These are phyloP conservation scores for Rhodomyrtus psidioides DNA, from an alignment of 441 rosid species.

Conservation along the genomic window DNA sequence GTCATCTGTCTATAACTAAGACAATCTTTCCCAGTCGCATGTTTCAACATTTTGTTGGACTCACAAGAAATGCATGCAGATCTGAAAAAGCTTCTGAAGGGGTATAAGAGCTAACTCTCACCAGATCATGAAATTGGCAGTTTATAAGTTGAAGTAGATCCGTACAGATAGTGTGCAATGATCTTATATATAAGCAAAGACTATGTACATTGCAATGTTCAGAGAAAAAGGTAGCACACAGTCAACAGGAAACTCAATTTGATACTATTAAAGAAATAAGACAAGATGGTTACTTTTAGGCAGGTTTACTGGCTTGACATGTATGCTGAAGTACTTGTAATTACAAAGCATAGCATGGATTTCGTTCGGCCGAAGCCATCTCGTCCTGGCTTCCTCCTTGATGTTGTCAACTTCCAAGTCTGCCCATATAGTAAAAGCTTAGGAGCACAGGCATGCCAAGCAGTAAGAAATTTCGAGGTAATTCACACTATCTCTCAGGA, in stretches of 20 bases:
- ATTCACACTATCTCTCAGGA: background rate
- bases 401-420: conserved; percentile 71
- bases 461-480: background rate
- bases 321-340: conserved; percentile 52
- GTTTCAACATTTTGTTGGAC: background rate
- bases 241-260: background rate
- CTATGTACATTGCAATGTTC: background rate
- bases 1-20: background rate
- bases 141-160: background rate
- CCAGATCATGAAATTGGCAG: background rate
- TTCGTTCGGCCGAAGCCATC: conserved; percentile 99
- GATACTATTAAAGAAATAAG: background rate
- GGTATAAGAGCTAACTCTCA: background rate
- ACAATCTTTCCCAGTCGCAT: background rate
- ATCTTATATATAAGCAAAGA: background rate
- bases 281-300: conserved; percentile 49
- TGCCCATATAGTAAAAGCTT: conserved; percentile 16
- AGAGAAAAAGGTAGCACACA: background rate
- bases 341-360: conserved; percentile 82
- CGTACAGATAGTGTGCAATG: background rate
- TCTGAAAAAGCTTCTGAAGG: background rate
- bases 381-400: conserved; percentile 63
- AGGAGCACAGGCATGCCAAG: background rate
- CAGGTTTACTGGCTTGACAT: conserved; percentile 76
- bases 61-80: background rate